Evolutionary conservation across 257 asterid genomes (phyloP), one percentile per base, ranked within the genome.

Genomic region (Solanum paucissectum): DNA sequence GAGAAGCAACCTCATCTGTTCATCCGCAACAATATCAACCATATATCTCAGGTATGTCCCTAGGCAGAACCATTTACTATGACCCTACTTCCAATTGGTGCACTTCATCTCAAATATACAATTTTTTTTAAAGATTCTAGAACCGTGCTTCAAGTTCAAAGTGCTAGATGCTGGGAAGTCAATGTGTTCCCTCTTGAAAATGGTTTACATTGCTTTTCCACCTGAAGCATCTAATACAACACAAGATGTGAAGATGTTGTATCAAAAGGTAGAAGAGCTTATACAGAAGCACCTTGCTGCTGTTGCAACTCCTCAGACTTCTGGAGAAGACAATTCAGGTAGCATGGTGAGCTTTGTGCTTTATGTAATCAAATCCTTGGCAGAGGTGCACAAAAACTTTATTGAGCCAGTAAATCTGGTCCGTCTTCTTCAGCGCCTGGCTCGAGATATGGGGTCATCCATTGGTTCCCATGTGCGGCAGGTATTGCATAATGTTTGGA

Each of bases 131-230:
- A 94, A 97, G 99, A 97, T 96, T 89, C 94, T 97, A 88, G 99
- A 97, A 91, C 99, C 99, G 66, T 97, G 99, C 91, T 97, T 97
- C 95, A 96, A 94, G 93, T 94, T 93, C 94, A 97, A 96, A 92
- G 94, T 96, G 98, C 95, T 96, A 23, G 99, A 97, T 93, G 99
- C 98, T 90, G 99, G 99, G 89, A 94, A 94, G 90, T 97, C 98
- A 32, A 87, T 97, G 91, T 96, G 99, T 92, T 95, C 97, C 90
- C 93, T 97, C 85, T 89, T 97, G 91, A 96, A 94, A 92, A 97
- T 97, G 99, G 98, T 97, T 76, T 95, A 96, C 87, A 86, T 92
- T 89, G 99, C 99, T 88, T 97, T 96, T 86, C 99, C 99, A 88
- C 98, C 98, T 62, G 99, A 95, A 86, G 93, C 90, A 60, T 89